Evolutionary conservation across 2,329 filamentous ascomycete genomes (phyloP).

Genomic region (Passalora sequoiae): DNA sequence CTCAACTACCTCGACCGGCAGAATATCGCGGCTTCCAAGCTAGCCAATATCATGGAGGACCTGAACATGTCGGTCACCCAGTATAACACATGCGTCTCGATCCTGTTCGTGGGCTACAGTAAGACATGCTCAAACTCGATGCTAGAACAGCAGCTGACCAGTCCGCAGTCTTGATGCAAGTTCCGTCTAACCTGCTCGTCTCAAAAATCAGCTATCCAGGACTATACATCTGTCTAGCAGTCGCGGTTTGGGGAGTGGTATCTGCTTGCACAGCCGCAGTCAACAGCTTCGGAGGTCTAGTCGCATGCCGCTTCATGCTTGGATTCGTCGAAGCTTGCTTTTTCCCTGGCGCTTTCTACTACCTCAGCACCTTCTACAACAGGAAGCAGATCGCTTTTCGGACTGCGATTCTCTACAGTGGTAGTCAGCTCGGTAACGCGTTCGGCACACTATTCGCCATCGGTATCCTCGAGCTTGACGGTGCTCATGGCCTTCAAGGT

Average conservation of each 20-base stretch:
- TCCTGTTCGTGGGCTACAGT: constrained; percentile 29
- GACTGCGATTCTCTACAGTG: constrained; percentile 36
- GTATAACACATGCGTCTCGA: constrained; percentile 23
- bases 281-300: constrained; percentile 32
- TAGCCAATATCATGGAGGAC: constrained; percentile 23
- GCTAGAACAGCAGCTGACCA: too few relatives aligned
- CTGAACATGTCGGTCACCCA: constrained; percentile 17
- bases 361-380: constrained; percentile 41
- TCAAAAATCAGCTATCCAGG: constrained; percentile 39
- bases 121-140: too few relatives aligned
- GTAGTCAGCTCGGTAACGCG: constrained; percentile 33
- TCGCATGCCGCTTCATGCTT: constrained; percentile 37
- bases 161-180: constrained; percentile 42
- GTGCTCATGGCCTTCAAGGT: constrained; percentile 29
- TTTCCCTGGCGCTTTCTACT: constrained; percentile 40
- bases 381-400: constrained; percentile 37
- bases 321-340: constrained; percentile 35
- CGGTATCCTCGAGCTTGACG: constrained; percentile 28
- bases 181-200: constrained; percentile 42
- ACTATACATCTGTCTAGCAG: constrained; percentile 38
- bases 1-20: constrained; percentile 27
- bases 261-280: constrained; percentile 36
- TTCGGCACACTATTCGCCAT: constrained; percentile 22
- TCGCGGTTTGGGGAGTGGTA: constrained; percentile 32
- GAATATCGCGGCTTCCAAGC: constrained; percentile 24